Evolutionary conservation across 2,329 filamentous ascomycete species (phyloP), one percentile per base, ranked within the genome.

Genomic region (Diaporthe aspalathi): DNA sequence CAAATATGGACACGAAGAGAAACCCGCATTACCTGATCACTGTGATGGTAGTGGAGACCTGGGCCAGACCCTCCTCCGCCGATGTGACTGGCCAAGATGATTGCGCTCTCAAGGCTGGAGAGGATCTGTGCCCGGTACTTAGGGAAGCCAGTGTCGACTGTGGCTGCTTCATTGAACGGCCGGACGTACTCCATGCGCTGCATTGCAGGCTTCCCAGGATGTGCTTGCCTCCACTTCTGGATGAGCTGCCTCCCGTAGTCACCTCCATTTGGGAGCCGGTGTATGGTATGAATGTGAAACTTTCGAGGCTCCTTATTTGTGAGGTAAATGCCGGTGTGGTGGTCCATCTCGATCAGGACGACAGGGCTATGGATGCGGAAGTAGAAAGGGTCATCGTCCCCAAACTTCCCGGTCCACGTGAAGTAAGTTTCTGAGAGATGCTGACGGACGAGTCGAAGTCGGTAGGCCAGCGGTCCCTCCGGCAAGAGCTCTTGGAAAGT

Each of bases 401-500:
- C 35, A 1, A 43, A 43, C 14, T 60, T 60, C 4, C 35, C 22
- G 35, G 35, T 60, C 22, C 35, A 60, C 1, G 54, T 43, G 35
- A 57, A 57, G n/a, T 57, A 57, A 24, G 35, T 40, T 14, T 57
- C 35, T 5, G 35, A 57, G 35, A 57, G 54, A 57, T 40, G 35
- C 54, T 57, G 35, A 20, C 22, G 35, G 14, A 57, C n/a, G 5
- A 57, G 35, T 1, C 22, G 54, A 43, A 43, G 54, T 2, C 54
- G 22, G 35, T 60, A n/a, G 3, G 38, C 54, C 5, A 60, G 35
- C 9, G 35, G 22, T 11, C 20, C 9, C 35, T 35, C 22, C 3
- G 35, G 38, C 38, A 60, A 29, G 35, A 60, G n/a, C 35, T 60
- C 54, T 60, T 60, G 54, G 35, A 60, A 60, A n/a, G 14, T 17